These are phyloP conservation scores for Biancaea sappan DNA, from an alignment of 306 rosid species.

Conservation along the genomic window DNA sequence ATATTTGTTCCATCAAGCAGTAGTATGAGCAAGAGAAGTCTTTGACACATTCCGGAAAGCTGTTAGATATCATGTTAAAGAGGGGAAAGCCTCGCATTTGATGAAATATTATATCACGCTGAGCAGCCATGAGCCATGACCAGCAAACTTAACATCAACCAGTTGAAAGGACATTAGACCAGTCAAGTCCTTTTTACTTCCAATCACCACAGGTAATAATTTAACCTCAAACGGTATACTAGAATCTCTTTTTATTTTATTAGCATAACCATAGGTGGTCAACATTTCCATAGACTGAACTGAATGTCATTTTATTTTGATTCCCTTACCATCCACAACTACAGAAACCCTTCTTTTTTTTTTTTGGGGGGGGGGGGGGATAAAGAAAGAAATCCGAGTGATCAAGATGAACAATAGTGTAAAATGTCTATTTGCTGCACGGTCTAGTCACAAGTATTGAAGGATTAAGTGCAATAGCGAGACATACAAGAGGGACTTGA, in stretches of 20 bases:
- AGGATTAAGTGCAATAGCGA: not conserved
- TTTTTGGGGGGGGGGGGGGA: too few relatives aligned
- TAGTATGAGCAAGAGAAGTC: not conserved
- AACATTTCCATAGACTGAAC: not conserved
- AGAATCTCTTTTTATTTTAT: not conserved
- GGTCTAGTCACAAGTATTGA: not conserved
- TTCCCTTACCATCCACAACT: not conserved
- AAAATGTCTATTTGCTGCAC: not conserved
- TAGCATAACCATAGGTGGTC: not conserved
- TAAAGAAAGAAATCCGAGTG: not conserved
- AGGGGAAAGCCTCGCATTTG: too few relatives aligned
- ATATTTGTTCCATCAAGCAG: too few relatives aligned
- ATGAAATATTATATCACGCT: too few relatives aligned
- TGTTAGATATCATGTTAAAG: not conserved
- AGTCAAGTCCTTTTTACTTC: not conserved
- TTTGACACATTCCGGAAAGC: not conserved
- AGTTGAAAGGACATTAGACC: not conserved
- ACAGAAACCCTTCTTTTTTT: not conserved
- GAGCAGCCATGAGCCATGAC: not conserved
- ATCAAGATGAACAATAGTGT: not conserved
- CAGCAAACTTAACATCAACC: not conserved
- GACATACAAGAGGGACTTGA: constrained; percentile 4
- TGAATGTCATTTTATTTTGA: not conserved
- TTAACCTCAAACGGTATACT: not conserved
- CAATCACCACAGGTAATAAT: not conserved